phyloP scores from a whole-genome alignment of 225 moss, liverwort and hornwort genomes.

The Thuidium tamariscinum region DNA sequence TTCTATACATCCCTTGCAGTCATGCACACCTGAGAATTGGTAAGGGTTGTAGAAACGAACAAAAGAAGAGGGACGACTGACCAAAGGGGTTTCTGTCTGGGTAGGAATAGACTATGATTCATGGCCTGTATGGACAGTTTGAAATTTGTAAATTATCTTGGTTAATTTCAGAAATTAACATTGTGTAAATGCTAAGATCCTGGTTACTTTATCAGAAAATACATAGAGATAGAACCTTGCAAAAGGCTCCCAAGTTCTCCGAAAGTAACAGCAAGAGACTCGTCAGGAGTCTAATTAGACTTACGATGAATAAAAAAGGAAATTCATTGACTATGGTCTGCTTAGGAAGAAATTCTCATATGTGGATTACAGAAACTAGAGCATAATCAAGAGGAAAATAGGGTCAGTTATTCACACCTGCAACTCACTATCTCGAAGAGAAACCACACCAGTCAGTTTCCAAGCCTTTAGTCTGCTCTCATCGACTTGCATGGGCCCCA shows the following conservation, averaged over 20 bases:
- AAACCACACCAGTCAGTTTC: conserved; percentile 88
- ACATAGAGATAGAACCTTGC: background rate
- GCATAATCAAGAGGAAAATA: background rate
- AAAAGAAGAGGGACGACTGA: background rate
- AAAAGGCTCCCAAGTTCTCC: background rate
- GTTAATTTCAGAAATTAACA: background rate
- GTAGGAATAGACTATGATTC: background rate
- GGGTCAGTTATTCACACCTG: conserved; percentile 42
- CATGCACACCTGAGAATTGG: conserved; percentile 52
- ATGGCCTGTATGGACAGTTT: background rate
- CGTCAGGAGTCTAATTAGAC: background rate
- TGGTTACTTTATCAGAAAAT: background rate
- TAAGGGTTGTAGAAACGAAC: background rate
- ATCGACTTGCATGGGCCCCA: conserved; percentile 40
- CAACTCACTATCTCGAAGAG: conserved; percentile 71
- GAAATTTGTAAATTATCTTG: background rate
- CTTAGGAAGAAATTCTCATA: background rate
- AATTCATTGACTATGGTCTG: background rate
- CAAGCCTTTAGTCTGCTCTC: conserved; percentile 81
- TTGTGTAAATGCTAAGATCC: background rate
- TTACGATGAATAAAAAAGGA: background rate
- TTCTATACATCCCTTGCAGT: conserved; percentile 81
- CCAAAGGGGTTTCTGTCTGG: background rate
- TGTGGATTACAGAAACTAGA: background rate
- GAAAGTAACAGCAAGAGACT: background rate